A percentile compares a stretch with the other conserved stretches of the same genome.
Evolutionary conservation across 2,329 filamentous ascomycete genomes (phyloP).

Genomic region (Penicillium sp.): DNA sequence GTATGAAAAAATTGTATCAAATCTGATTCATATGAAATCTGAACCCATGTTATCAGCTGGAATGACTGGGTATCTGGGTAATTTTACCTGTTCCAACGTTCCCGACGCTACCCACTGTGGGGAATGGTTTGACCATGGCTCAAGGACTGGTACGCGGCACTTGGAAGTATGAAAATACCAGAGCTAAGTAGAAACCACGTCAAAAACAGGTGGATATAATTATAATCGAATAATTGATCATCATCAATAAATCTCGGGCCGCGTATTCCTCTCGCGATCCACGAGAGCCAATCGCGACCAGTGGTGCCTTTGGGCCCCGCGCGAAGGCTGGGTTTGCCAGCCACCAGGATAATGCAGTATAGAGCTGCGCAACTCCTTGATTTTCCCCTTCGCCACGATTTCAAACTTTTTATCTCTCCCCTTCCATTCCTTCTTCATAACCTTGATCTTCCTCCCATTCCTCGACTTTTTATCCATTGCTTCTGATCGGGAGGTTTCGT

Average conservation of each 20-base stretch:
- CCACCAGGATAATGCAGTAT: constrained; percentile 29
- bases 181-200: too few species aligned
- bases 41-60: too few species aligned
- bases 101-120: neutral
- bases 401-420: neutral
- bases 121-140: neutral
- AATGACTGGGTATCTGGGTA: too few species aligned
- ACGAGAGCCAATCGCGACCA: neutral
- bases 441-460: neutral
- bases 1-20: too few species aligned
- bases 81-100: neutral
- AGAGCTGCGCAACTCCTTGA: constrained; percentile 8
- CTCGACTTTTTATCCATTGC: constrained; percentile 3
- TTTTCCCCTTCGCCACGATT: neutral
- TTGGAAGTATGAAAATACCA: neutral
- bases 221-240: neutral
- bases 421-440: neutral
- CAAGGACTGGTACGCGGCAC: neutral
- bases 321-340: constrained; percentile 30
- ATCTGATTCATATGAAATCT: too few species aligned
- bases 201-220: neutral
- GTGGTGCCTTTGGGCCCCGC: constrained; percentile 12
- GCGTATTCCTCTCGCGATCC: neutral
- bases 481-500: neutral
- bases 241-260: neutral